phyloP scores from a whole-genome alignment of 1,284 basidiomycete species.

The Apiotrichum gracile region DNA sequence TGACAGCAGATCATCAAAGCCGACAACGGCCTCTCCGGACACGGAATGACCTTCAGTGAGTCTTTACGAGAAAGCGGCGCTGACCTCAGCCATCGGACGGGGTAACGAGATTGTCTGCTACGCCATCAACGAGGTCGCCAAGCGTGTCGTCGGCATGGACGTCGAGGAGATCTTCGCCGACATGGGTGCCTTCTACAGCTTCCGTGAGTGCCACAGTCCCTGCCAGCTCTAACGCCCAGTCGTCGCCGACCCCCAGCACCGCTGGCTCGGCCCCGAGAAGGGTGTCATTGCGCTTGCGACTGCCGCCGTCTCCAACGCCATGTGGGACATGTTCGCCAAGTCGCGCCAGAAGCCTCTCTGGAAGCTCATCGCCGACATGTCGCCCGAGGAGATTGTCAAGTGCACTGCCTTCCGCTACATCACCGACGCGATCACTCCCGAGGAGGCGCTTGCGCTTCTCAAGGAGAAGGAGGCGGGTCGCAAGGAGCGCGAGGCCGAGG shows the following conservation, averaged over 20 bases:
- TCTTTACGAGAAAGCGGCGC: neutral
- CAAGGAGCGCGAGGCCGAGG: conserved; percentile 66
- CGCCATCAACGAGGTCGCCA: conserved; percentile 71
- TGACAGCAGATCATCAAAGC: conserved; percentile 55
- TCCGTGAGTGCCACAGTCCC: conserved; percentile 27
- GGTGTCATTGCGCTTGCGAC: conserved; percentile 55
- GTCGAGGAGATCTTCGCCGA: conserved; percentile 74
- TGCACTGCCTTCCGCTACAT: conserved; percentile 86
- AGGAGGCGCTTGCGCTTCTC: conserved; percentile 79
- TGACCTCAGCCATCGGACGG: conserved; percentile 64
- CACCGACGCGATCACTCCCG: conserved; percentile 82
- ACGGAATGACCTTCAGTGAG: conserved; percentile 85
- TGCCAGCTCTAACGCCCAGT: conserved; percentile 43
- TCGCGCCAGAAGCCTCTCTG: conserved; percentile 53
- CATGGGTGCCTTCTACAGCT: conserved; percentile 62
- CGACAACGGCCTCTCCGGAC: conserved; percentile 60
- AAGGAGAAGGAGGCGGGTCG: conserved; percentile 70
- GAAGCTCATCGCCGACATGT: conserved; percentile 54
- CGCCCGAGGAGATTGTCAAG: conserved; percentile 73
- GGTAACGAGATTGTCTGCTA: conserved; percentile 89
- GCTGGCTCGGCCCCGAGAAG: conserved; percentile 62
- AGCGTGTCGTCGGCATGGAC: conserved; percentile 75
- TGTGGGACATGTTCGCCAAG: conserved; percentile 53
- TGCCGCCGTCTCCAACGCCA: conserved; percentile 52
- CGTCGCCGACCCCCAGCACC: conserved; percentile 75